Evolutionary conservation across 441 rosid species (phyloP), one percentile per base, ranked within the genome.

Genomic region (Erodium trifolium): DNA sequence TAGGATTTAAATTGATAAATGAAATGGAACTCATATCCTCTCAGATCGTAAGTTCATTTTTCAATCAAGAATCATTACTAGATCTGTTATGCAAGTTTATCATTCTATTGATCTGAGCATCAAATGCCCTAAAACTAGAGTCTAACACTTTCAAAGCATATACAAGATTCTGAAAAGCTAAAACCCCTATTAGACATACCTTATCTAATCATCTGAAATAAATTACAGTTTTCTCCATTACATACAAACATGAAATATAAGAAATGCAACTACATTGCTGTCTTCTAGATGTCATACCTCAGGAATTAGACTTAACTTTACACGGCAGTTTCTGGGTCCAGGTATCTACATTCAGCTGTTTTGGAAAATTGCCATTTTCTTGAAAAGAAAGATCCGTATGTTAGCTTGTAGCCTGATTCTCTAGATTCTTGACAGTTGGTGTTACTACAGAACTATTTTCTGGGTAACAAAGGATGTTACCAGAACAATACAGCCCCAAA

Each of bases 381-480:
- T 65, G 63, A 23, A 72, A 51, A 11, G 41, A 7, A 14, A 47
- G 41, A 41, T 64, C 75, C 62, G 55, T 68, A 59, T 72, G 1
- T 67, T 55, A 29, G 67, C 67, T 70, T 66, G 65, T 39, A 55
- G n/a, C 65, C 63, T 62, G 62, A 62, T 73, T 45, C 60, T 53
- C 69, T 67, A 27, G 71, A 35, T 67, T 75, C 53, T 63, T 3
- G 53, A 0, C 14, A 2, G 55, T 45, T 71, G 80, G 81, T 87
- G 78, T 68, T 75, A 68, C 68, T 72, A 77, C 43, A 68, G 75
- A 66, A 78, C 72, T 72, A 85, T 71, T 13, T 72, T 51, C 74
- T 80, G 76, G 0, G 73, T 71, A 59, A 81, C 69, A 31, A 84
- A 75, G 53, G 73, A 63, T 57, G 83, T 23, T 72, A 80, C 45